Conservation (phyloP, 495 filamentous ascomycete species). For the Cercophora newfieldiana region DNA sequence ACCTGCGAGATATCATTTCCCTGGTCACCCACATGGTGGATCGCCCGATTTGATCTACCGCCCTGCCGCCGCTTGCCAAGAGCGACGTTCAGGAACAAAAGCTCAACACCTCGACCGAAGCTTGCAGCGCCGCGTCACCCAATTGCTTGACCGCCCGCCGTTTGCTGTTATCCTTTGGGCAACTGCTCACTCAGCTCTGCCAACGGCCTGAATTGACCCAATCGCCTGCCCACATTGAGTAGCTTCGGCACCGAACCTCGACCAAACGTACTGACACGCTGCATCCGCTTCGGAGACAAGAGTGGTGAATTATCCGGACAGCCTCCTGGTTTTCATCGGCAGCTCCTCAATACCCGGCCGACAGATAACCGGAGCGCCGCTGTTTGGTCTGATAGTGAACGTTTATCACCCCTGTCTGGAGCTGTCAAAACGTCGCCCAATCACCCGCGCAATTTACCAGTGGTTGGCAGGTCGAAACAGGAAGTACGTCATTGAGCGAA, state of each 20-base stretch:
- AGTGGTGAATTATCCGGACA: slow-evolving; percentile 10
- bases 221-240: background rate
- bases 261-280: background rate
- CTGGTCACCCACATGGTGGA: slow-evolving; percentile 2
- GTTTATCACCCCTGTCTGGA: background rate
- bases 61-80: background rate
- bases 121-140: slow-evolving; percentile 11
- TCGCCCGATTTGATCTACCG: slow-evolving; percentile 7
- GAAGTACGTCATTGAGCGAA: slow-evolving; percentile 22
- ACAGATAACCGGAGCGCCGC: slow-evolving; percentile 2
- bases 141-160: background rate
- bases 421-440: slow-evolving; percentile 9
- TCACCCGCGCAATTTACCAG: background rate
- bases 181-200: background rate
- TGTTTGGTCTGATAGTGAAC: slow-evolving; percentile 6
- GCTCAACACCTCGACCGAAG: background rate
- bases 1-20: slow-evolving; percentile 13
- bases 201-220: background rate
- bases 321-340: background rate
- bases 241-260: background rate
- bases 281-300: background rate
- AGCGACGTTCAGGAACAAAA: slow-evolving; percentile 1
- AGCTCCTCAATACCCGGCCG: background rate
- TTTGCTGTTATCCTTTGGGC: background rate
- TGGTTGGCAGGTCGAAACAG: slow-evolving; percentile 16